Conservation (phyloP, 1,139 yeast species). For the Sugiyamaella pinicola region DNA sequence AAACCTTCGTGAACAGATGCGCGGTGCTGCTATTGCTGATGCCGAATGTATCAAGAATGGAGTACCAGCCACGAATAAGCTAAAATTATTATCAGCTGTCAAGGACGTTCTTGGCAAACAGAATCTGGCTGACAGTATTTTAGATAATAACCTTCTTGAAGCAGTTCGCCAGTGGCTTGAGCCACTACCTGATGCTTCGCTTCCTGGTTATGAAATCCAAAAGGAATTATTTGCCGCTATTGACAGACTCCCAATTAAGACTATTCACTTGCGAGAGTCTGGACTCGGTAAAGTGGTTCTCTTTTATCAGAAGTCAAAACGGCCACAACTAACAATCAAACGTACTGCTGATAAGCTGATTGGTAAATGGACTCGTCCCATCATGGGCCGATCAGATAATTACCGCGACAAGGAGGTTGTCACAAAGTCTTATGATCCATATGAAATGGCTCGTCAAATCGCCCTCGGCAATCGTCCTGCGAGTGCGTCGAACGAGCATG, state of each 20-base stretch:
- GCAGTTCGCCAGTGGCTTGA: constrained; percentile 97
- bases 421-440: constrained; percentile 68
- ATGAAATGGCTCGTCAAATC: constrained; percentile 32
- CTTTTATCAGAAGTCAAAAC: constrained; percentile 88
- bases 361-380: constrained; percentile 98
- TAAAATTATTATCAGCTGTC: constrained; percentile 79
- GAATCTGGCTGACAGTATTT: constrained; percentile 80
- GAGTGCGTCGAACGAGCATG: constrained; percentile 42
- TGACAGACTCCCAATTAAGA: constrained; percentile 82
- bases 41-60: constrained; percentile 72
- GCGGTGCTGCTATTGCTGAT: constrained; percentile 87
- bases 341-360: constrained; percentile 86
- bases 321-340: constrained; percentile 85
- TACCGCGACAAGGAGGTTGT: constrained; percentile 84
- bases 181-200: constrained; percentile 95
- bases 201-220: constrained; percentile 96
- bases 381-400: constrained; percentile 92
- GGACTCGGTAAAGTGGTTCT: constrained; percentile 93
- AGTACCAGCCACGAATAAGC: constrained; percentile 81
- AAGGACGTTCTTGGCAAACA: constrained; percentile 75
- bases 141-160: constrained; percentile 91
- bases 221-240: constrained; percentile 78
- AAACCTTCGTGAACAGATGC: constrained; percentile 83
- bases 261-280: constrained; percentile 90
- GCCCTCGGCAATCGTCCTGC: constrained; percentile 9